Conservation (phyloP, 139 green algal species). For the Ettlia oleoabundans region DNA sequence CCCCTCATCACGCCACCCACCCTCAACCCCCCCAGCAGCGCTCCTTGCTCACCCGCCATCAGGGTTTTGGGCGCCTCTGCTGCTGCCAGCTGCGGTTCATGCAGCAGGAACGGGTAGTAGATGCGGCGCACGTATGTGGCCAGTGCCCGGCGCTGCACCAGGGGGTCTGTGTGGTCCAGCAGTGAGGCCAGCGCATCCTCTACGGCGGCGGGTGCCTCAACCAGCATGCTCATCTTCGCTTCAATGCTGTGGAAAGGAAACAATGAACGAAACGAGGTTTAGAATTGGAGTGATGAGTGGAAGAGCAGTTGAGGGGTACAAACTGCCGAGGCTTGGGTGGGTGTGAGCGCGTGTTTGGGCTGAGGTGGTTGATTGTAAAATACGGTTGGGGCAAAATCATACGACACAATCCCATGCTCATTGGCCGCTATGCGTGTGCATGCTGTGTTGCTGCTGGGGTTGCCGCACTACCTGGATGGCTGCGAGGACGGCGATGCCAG, state of each 20-base stretch:
- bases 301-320: too few relatives aligned
- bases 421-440: not conserved
- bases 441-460: not conserved
- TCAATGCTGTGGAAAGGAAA: conserved; percentile 32
- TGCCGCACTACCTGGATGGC: not conserved
- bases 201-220: conserved; percentile 88
- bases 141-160: conserved; percentile 66
- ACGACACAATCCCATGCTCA: too few relatives aligned
- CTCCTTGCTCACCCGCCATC: not conserved
- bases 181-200: conserved; percentile 92
- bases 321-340: too few relatives aligned
- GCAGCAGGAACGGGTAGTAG: conserved; percentile 84
- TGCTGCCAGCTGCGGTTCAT: conserved; percentile 58
- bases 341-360: too few relatives aligned
- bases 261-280: not conserved
- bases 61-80: not conserved
- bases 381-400: too few relatives aligned
- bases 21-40: not conserved
- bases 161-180: conserved; percentile 67
- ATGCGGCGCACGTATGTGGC: conserved; percentile 89
- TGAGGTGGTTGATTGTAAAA: too few relatives aligned
- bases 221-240: conserved; percentile 80
- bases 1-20: too few relatives aligned
- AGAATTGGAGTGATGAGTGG: not conserved
- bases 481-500: conserved; percentile 11